Conservation (phyloP, 2,329 filamentous ascomycete species). For the Periconia digitata region DNA sequence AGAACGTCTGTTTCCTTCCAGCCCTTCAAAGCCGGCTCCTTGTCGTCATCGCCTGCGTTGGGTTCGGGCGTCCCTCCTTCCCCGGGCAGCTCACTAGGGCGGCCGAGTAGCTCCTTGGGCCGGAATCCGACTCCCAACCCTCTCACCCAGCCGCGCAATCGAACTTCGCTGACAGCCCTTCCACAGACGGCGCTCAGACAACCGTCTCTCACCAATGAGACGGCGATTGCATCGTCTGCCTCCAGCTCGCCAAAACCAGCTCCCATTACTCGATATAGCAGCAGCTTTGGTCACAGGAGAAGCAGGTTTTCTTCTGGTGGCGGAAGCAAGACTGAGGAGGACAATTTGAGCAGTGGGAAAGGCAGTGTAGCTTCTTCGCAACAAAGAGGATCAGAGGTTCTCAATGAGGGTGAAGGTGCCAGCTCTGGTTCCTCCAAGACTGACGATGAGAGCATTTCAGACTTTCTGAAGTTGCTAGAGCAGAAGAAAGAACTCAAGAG, state of each 20-base stretch:
- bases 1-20: constrained; percentile 87
- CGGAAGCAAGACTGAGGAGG: constrained; percentile 69
- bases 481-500: constrained; percentile 82
- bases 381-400: constrained; percentile 75
- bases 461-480: constrained; percentile 88
- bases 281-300: constrained; percentile 87
- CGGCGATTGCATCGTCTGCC: constrained; percentile 64
- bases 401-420: constrained; percentile 68
- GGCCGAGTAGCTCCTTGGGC: constrained; percentile 23
- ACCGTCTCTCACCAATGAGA: constrained; percentile 63
- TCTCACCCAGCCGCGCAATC: constrained; percentile 61
- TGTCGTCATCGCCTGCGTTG: constrained; percentile 82
- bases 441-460: constrained; percentile 90
- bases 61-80: constrained; percentile 55
- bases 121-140: constrained; percentile 24
- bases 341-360: constrained; percentile 78
- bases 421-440: constrained; percentile 68
- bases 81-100: constrained; percentile 51
- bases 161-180: constrained; percentile 72
- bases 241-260: constrained; percentile 78
- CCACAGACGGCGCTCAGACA: constrained; percentile 74
- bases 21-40: constrained; percentile 92
- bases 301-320: constrained; percentile 76
- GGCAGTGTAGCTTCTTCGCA: constrained; percentile 71
- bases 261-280: constrained; percentile 83